phyloP scores from a whole-genome alignment of 2,329 filamentous ascomycete species.

The Trichoderma lentiforme region DNA sequence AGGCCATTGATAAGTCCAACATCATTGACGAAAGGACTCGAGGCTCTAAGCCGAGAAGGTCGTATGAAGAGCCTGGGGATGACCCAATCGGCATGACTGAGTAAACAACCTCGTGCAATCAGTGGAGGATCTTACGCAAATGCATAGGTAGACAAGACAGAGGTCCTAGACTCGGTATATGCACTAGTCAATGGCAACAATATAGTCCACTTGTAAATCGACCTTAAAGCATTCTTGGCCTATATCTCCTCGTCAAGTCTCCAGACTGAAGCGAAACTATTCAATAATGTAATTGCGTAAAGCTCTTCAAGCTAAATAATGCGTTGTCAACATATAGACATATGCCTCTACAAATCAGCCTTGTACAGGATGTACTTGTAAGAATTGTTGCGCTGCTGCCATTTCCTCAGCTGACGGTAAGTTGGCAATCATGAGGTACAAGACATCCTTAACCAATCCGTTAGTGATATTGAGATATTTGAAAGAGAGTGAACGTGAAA shows the following conservation, averaged over 20 bases:
- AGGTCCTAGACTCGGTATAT: not conserved
- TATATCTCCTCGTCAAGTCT: not conserved
- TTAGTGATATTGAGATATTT: not conserved
- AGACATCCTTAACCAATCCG: slow-evolving; percentile 7
- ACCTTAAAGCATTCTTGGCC: not conserved
- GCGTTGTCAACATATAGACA: not conserved
- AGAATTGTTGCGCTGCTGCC: slow-evolving; percentile 12
- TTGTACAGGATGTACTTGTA: not conserved
- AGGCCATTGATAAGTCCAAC: slow-evolving; percentile 37
- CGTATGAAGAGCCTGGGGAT: slow-evolving; percentile 35
- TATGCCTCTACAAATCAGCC: not conserved
- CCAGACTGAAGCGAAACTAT: not conserved
- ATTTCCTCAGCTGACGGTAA: slow-evolving; percentile 17
- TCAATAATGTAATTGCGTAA: not conserved
- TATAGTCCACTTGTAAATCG: not conserved
- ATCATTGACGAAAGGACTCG: slow-evolving; percentile 37
- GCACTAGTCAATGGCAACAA: not conserved
- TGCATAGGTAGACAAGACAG: not conserved
- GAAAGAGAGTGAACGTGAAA: not conserved
- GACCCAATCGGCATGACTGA: not conserved
- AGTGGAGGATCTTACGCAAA: not conserved
- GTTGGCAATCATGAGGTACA: slow-evolving; percentile 21
- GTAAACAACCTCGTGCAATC: not conserved
- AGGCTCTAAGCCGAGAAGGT: slow-evolving; percentile 26
- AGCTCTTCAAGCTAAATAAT: not conserved